Conservation (phyloP, 2,329 filamentous ascomycete species). For the Hypoxylon sp. region DNA sequence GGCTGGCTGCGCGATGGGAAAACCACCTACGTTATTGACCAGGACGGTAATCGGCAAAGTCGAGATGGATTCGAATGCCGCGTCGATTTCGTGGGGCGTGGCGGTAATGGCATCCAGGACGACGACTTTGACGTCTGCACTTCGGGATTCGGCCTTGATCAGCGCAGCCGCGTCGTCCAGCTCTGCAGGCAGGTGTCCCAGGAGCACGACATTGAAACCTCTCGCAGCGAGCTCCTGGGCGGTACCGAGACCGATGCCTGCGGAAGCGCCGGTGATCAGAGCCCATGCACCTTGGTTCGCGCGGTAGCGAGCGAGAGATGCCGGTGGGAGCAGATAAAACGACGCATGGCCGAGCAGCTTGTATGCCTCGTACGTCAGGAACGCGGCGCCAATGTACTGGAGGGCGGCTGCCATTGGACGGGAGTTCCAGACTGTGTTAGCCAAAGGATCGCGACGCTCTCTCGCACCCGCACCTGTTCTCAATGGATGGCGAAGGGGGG, state of each 20-base stretch:
- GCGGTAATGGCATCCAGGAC: constrained; percentile 53
- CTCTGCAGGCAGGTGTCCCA: constrained; percentile 53
- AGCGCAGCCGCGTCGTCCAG: constrained; percentile 49
- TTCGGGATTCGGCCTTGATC: constrained; percentile 46
- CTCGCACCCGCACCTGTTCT: constrained; percentile 15
- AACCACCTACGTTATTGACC: constrained; percentile 56
- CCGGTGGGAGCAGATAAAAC: constrained; percentile 45
- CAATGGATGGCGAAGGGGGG: constrained; percentile 22
- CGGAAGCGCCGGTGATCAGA: constrained; percentile 56
- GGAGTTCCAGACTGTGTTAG: constrained; percentile 8
- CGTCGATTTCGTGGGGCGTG: constrained; percentile 50
- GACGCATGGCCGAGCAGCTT: constrained; percentile 30
- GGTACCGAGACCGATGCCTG: constrained; percentile 56
- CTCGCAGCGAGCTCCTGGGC: constrained; percentile 54
- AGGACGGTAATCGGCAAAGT: constrained; percentile 53
- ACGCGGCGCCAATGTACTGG: constrained; percentile 37
- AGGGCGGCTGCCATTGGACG: constrained; percentile 33
- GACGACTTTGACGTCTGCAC: constrained; percentile 51
- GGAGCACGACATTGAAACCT: constrained; percentile 56
- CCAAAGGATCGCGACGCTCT: constrained; percentile 36
- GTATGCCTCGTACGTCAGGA: constrained; percentile 44
- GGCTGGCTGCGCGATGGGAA: constrained; percentile 48
- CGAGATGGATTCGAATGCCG: constrained; percentile 44
- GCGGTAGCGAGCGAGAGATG: constrained; percentile 43
- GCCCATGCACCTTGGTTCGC: constrained; percentile 41